Evolutionary conservation across 768 basidiomycete species (phyloP), one percentile per base, ranked within the genome.

Genomic region (Trametopsis cervina): DNA sequence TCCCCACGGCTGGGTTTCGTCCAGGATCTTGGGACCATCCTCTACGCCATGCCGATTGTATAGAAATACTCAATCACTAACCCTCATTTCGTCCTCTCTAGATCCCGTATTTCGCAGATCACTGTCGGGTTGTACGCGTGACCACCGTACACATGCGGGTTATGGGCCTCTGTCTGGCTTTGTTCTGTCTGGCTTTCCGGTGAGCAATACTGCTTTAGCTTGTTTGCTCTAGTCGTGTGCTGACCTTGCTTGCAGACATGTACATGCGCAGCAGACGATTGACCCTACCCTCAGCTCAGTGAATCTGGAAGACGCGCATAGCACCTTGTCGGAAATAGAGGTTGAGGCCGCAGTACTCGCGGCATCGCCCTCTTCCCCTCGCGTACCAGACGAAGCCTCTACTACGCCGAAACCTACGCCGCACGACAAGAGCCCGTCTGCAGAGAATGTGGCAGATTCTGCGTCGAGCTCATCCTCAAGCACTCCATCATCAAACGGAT

Each of bases 121-220:
- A n/a, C n/a, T n/a, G n/a, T n/a, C n/a, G n/a, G n/a, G n/a, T n/a
- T n/a, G n/a, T n/a, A n/a, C n/a, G n/a, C n/a, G n/a, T n/a, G n/a
- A n/a, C n/a, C 29, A 33, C 9, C 29, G 7, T 15, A 7, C 46
- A 40, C 40, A 47, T 47, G 46, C 46, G 46, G 23, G 40, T 39
- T 27, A 47, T 40, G 46, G 39, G 36, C 27, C 20, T 47, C 15
- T 37, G 22, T 26, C 25, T 40, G 15, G 38, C n/a, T 12, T 17
- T 40, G 15, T 39, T 47, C 37, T 47, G 46, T 33, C 23, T 39
- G 37, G 23, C 26, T 26, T n/a, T 29, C 15, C 38, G 13, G 46
- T 47, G 39, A 41, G 46, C 40, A 18, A 15, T 27, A 11, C 7
- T 17, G 12, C 23, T 2, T 24, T 39, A 10, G 13, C 38, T n/a